Base-by-base conservation (phyloP, 495 filamentous ascomycete genomes). In the Aspergillus panamensis region DNA sequence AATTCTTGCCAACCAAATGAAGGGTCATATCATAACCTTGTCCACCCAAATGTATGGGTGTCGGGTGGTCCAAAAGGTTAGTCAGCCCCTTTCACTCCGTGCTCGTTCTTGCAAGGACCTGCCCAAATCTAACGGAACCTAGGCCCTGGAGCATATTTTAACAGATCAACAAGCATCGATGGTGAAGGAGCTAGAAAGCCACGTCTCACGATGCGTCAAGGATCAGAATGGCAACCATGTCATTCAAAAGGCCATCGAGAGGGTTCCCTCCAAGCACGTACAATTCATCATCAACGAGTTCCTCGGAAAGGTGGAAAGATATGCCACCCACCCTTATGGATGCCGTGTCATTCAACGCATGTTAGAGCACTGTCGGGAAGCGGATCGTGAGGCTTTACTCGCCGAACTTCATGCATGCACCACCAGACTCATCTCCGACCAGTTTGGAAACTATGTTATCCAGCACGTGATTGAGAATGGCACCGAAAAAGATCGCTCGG, bases 191-290 rank as follows among this genome's bases (percentile, higher is more conserved):
- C 79, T 98, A 4, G 85, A 91, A 62, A 69, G 79, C n/a, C 77
- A 91, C 59, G 84, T 98, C 13, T 64, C 95, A 32, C 82, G 83
- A 57, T 90, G 92, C 58, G 87, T 96, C 50, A 89, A 87, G 53
- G 89, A 96, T 60, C 88, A 92, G 67, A 94, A 98, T 57, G 94
- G 94, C 35, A 98, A 98, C 69, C 95, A 97, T 62, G 94, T 98
- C 35, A 86, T 98, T 44, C 95, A 97, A 66, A 96, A 96, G 70
- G 88, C 90, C 35, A 93, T 98, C 61, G 90, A 96, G 66, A 78
- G 90, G 48, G 87, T 96, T 5, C 90, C 90, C 2, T 79, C 84
- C 1, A 81, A 90, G 56, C 85, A 94, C 59, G 89, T 96, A 42
- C 87, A 86, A 60, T 93, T 96, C 75, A 89, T 97, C 69, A 89